Conservation (phyloP, 371 early-diverging fungal genomes). For the Mortierella sp. region DNA sequence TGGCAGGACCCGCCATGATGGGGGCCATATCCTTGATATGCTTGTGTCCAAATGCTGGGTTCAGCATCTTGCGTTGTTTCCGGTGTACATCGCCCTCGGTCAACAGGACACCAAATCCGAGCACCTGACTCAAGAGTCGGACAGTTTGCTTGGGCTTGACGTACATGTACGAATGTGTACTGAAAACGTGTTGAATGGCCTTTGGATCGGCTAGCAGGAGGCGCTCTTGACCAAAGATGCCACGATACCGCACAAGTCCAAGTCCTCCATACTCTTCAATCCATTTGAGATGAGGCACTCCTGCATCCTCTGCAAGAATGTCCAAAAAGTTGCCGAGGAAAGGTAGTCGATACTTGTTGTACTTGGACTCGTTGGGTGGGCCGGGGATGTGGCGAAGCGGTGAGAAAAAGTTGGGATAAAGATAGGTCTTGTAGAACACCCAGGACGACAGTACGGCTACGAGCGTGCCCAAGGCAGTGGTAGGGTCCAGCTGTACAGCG, state of each 20-base stretch:
- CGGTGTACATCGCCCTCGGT: constrained; percentile 70
- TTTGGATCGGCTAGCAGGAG: constrained; percentile 64
- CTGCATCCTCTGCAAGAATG: constrained; percentile 62
- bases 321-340: constrained; percentile 63
- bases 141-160: constrained; percentile 53
- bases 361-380: constrained; percentile 57
- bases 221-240: constrained; percentile 60
- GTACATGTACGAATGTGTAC: constrained; percentile 62
- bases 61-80: constrained; percentile 74
- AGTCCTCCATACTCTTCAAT: constrained; percentile 64
- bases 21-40: constrained; percentile 57
- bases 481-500: constrained; percentile 14
- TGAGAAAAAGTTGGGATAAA: constrained; percentile 60
- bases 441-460: constrained; percentile 28
- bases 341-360: constrained; percentile 56
- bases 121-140: constrained; percentile 49
- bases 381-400: constrained; percentile 67
- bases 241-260: constrained; percentile 59
- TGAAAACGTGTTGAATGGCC: constrained; percentile 62
- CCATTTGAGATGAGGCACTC: constrained; percentile 64
- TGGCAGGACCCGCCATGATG: constrained; percentile 29
- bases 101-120: constrained; percentile 68
- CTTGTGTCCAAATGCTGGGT: constrained; percentile 70
- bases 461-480: constrained; percentile 13
- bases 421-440: constrained; percentile 50